Evolutionary conservation across 2,329 filamentous ascomycete species (phyloP), one percentile per base, ranked within the genome.

Genomic region (Malbranchea zuffiana): DNA sequence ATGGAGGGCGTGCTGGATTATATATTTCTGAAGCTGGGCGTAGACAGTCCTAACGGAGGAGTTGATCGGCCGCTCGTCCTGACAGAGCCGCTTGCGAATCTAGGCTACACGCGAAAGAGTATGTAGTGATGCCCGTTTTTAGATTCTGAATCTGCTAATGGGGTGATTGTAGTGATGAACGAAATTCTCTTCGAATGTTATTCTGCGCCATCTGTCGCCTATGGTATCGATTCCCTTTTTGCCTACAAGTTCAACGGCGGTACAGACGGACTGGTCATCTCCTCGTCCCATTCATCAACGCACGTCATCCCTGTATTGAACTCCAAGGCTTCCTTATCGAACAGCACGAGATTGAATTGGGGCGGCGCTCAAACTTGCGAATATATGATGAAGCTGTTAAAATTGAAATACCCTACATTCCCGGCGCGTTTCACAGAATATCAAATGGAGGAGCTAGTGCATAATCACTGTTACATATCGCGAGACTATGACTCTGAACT

Each of bases 121-220:
- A 63, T 46, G 79, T 67, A 30, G n/a, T n/a, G n/a, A n/a, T 32
- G 11, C 5, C 8, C 2, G 7, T 8, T 7, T 18, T 11, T n/a
- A 8, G 3, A 5, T 5, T 11, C 5, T 7, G n/a, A 12, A 6
- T n/a, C 10, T 11, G 15, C 32, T 40, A 25, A 34, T 31, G 13
- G 26, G n/a, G n/a, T 13, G 6, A 26, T 37, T 40, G 36, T 47
- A 93, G 85, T 83, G 49, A 96, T 96, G 88, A 93, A 83, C 28
- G 90, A 98, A 55, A 88, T 96, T 38, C 68, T 98, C 7, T 98
- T 96, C 57, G 90, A 98, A 61, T 92, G 86, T 61, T 98, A 98
- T 59, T 75, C 77, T 42, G 87, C 83, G 7, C 88, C 90, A 0
- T 88, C 84, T 1, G 72, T 95, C 17, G 82, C 87, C 12, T 95